Base-by-base conservation (phyloP, 202 grass and related monocot genomes). In the Saccharum hybrid region DNA sequence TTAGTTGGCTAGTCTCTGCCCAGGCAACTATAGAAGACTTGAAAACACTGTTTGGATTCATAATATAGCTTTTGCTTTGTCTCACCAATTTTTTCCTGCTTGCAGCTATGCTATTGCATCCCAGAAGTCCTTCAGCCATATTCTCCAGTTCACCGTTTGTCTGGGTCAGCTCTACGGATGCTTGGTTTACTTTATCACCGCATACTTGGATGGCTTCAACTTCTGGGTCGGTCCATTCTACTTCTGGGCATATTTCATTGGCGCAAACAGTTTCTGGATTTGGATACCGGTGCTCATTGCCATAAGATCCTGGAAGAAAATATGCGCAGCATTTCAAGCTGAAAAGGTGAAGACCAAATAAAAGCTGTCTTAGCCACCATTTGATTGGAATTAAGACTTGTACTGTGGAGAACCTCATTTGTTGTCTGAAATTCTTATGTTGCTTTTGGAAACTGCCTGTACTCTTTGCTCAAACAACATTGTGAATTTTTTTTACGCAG, bases 211-310 rank as follows among this genome's bases (percentile, higher is more conserved):
- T 59, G 93, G 91, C 37, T 90, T 94, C 85, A 94, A 96, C 78
- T 96, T 98, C 75, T 86, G 91, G 19, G 70, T 42, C 43, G 90
- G 91, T 7, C 74, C 84, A 13, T 92, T 90, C 79, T 89, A 94
- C 62, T 98, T 94, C 81, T 98, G 89, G 93, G 83, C 86, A n/a
- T 98, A 98, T 80, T 98, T 94, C 75, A 83, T 96, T 11, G 91
- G 91, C 0, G 91, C 96, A 63, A 96, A 98, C 62, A 75, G 93
- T 41, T 89, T 83, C 2, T 96, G 89, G 96, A 79, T 98, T 59
- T 84, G 92, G 81, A 94, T 98, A 69, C 93, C 93, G 38, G 67
- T 56, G 7, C 45, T 98, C 8, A 98, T 96, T 16, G 87, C 90
- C 15, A 54, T 86, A 31, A 87, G 88, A 61, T 78, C 79, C 34